A percentile compares a stretch with the other conserved stretches of the same genome.
phyloP scores from a whole-genome alignment of 208 protist genomes.

The Angomonas deanei region DNA sequence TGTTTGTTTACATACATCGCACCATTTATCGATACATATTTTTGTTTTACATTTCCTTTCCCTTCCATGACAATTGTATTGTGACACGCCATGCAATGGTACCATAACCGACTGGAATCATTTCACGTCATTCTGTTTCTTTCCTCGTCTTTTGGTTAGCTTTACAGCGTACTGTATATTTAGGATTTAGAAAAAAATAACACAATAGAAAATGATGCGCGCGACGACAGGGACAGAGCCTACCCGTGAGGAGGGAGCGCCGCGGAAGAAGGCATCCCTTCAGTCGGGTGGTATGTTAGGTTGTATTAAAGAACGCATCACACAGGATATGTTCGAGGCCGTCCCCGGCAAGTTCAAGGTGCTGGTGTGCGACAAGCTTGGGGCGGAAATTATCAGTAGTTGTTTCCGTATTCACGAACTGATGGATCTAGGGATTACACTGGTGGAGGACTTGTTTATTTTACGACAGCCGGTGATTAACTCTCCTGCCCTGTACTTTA shows the following conservation, averaged over 20 bases:
- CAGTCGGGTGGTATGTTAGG: constrained; percentile 45
- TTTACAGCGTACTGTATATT: not conserved
- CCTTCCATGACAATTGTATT: no score
- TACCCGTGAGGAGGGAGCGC: no score
- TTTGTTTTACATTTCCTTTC: not conserved
- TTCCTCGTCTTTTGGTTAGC: not conserved
- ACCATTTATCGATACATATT: not conserved
- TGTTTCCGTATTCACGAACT: constrained; percentile 72
- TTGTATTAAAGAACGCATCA: constrained; percentile 45
- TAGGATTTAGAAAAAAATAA: not conserved
- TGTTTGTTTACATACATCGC: not conserved
- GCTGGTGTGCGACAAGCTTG: constrained; percentile 56
- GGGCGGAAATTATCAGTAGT: constrained; percentile 46
- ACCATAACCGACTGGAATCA: no score
- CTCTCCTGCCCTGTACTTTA: constrained; percentile 67
- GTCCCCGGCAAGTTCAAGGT: constrained; percentile 56
- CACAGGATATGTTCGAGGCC: constrained; percentile 53
- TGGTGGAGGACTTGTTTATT: constrained; percentile 67
- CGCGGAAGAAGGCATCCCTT: no score
- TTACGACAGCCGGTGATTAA: constrained; percentile 57
- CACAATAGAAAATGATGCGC: no score
- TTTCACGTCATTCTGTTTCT: not conserved
- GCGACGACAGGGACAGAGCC: no score
- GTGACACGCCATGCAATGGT: no score
- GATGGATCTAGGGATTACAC: constrained; percentile 65